A percentile compares a stretch with the other conserved stretches of the same genome.
These are phyloP conservation scores for Colletotrichum noveboracense DNA, from an alignment of 2,329 filamentous ascomycete species.

Conservation along the genomic window DNA sequence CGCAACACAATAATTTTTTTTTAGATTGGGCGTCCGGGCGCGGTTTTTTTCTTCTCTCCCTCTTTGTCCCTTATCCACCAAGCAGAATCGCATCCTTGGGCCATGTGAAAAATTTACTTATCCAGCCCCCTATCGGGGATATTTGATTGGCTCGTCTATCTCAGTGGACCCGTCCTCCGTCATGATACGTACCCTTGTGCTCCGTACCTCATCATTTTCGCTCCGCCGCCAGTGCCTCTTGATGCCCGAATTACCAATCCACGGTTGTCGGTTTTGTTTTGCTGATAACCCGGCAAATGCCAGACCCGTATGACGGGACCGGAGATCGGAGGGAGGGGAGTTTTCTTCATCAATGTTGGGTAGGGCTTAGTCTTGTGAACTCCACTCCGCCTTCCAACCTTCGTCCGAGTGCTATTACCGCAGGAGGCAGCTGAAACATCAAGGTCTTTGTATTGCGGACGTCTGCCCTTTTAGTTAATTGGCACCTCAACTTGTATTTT, in stretches of 20 bases:
- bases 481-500: not conserved
- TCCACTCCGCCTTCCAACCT: not conserved
- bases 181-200: conserved; percentile 8
- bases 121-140: conserved; percentile 7
- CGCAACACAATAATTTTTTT: conserved; percentile 16
- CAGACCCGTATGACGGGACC: not conserved
- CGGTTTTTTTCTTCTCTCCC: conserved; percentile 1
- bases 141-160: conserved; percentile 12
- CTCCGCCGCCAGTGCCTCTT: conserved; percentile 4
- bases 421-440: not conserved
- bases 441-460: not conserved
- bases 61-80: conserved; percentile 17
- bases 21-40: conserved; percentile 17
- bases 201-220: conserved; percentile 17
- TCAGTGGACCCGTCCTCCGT: not conserved
- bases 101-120: conserved; percentile 26
- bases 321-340: no score
- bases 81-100: conserved; percentile 22
- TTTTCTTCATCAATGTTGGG: not conserved
- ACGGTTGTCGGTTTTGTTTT: not conserved
- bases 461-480: not conserved
- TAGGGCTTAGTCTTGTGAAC: not conserved
- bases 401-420: not conserved
- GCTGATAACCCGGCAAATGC: not conserved
- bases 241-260: conserved; percentile 20